Evolutionary conservation across 768 basidiomycete species (phyloP).

Genomic region (Hortiboletus campestris): DNA sequence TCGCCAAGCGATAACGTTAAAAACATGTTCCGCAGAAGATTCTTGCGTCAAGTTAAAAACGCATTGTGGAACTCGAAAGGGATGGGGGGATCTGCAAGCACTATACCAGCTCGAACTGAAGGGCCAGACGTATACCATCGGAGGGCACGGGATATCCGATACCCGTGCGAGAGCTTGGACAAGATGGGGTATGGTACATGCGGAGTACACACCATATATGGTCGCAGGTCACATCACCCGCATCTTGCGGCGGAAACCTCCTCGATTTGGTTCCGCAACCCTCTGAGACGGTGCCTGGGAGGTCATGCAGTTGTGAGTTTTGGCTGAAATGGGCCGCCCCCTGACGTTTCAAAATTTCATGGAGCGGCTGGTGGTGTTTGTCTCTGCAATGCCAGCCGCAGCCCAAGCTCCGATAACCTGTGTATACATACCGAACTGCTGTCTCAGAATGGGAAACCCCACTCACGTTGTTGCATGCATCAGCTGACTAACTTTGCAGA

Average conservation of each 20-base stretch:
- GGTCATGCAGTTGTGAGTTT: background rate
- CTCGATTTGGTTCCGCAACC: background rate
- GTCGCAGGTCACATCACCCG: background rate
- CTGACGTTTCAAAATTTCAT: background rate
- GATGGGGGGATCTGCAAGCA: background rate
- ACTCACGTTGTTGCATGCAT: background rate
- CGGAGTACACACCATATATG: background rate
- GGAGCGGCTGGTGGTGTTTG: constrained; percentile 10
- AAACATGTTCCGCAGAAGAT: no score
- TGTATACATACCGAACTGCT: background rate
- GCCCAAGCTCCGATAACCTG: no score
- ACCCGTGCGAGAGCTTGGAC: background rate
- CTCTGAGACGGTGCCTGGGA: background rate
- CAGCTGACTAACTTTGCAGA: no score
- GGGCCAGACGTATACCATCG: background rate
- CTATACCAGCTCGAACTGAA: background rate
- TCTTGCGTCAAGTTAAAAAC: no score
- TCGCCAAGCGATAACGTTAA: no score
- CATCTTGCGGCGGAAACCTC: background rate
- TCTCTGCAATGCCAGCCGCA: constrained; percentile 13
- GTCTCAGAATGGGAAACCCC: no score
- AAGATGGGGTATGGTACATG: background rate
- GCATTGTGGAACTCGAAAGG: background rate
- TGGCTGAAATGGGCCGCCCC: background rate
- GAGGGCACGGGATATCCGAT: background rate